Evolutionary conservation across 306 rosid genomes (phyloP), one percentile per base, ranked within the genome.

Genomic region (Quercus dentata): DNA sequence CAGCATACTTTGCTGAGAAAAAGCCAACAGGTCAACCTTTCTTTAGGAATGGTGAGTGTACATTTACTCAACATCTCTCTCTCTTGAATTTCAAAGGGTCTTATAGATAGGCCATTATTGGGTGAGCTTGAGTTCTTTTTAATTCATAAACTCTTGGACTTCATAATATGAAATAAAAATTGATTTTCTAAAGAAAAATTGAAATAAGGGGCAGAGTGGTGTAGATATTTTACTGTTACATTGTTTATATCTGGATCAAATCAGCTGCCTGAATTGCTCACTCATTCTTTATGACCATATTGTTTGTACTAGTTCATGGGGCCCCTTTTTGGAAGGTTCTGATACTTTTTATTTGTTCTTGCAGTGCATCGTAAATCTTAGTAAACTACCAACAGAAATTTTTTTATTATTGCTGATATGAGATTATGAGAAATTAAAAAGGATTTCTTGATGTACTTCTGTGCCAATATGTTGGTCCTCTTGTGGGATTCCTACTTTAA

Each of bases 1-100:
- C 93, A 17, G 62, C 85, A 35, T 85, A 88, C 87, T 89, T 92
- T 85, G 90, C 97, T 38, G 96, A 92, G 81, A 90, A 58, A 89
- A 88, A 89, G 76, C 84, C 97, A 75, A 91, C 96, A 14, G 96
- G 98, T 76, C 85, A 85, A 75, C 96, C 92, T 44, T 89, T 85
- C 79, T 92, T 92, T 72, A 87, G 92, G 83, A 90, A 91, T 79
- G 91, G 98, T 91, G 78, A 78, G 95, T 82, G 62, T 80, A 70
- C 44, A 75, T 69, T 57, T 46, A 52, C 55, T 79, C 35, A 49
- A 70, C 44, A 41, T 75, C 55, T 76, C 65, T 69, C 57, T 62
- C 55, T 70, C 76, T 78, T 57, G 23, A 41, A 73, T 74, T 4
- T 78, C 28, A 21, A 19, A 15, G 46, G 49, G 52, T 68, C 21